Conservation (phyloP, 495 filamentous ascomycete genomes). For the Podospora bellae-mahoneyi region DNA sequence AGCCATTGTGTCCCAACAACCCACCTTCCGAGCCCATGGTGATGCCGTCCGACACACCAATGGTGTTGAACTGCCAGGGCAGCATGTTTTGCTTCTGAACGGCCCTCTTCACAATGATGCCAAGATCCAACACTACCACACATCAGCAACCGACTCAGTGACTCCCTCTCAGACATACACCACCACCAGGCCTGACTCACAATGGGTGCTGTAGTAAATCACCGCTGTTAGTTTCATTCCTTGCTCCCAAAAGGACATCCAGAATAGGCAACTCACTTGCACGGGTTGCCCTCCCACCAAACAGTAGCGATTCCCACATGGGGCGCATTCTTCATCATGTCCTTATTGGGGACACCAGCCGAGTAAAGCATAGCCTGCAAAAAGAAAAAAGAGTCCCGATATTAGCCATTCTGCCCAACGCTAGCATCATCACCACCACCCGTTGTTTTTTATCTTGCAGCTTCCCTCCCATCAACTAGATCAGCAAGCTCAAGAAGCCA, state of each 20-base stretch:
- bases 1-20: conserved; percentile 12
- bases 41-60: conserved; percentile 90
- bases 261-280: conserved; percentile 46
- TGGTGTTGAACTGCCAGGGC: conserved; percentile 90
- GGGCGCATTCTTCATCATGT: conserved; percentile 84
- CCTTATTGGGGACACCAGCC: conserved; percentile 77
- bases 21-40: conserved; percentile 94
- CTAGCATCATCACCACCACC: neutral
- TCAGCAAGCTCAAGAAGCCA: neutral
- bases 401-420: conserved; percentile 10
- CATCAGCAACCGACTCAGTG: conserved; percentile 3
- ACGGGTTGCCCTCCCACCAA: conserved; percentile 98
- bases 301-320: conserved; percentile 88
- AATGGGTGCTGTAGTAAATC: conserved; percentile 39
- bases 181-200: conserved; percentile 29
- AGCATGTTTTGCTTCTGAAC: conserved; percentile 82
- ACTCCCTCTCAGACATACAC: neutral
- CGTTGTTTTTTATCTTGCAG: neutral
- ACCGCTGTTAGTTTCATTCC: conserved; percentile 17
- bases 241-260: neutral
- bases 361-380: conserved; percentile 90
- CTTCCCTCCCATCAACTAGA: neutral
- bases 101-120: conserved; percentile 82
- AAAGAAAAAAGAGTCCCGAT: neutral
- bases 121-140: conserved; percentile 72